Conservation (phyloP, 2,329 filamentous ascomycete genomes). For the Cryoendolithus antarcticus region DNA sequence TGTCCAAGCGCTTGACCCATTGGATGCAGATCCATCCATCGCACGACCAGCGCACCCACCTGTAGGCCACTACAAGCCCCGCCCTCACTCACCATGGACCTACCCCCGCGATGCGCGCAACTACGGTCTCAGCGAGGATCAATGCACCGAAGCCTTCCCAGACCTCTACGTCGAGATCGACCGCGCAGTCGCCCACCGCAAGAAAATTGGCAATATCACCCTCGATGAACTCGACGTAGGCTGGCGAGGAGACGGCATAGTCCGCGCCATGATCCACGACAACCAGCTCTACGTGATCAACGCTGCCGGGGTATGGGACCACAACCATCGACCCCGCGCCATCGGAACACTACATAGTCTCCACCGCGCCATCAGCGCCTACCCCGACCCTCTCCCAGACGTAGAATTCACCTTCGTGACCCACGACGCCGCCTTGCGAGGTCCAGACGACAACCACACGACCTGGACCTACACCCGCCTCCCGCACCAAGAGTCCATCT, state of each 20-base stretch:
- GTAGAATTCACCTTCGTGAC: constrained; percentile 35
- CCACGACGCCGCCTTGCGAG: constrained; percentile 20
- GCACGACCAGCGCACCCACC: no score
- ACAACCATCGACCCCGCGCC: constrained; percentile 12
- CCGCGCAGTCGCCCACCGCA: constrained; percentile 13
- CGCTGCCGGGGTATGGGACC: constrained; percentile 14
- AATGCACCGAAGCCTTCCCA: constrained; percentile 18
- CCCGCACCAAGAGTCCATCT: constrained; percentile 26
- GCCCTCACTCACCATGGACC: no score
- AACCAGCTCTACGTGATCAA: constrained; percentile 19
- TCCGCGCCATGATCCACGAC: constrained; percentile 17
- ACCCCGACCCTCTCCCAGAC: constrained; percentile 28
- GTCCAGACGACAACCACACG: constrained; percentile 8
- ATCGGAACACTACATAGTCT: constrained; percentile 33
- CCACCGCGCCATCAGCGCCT: constrained; percentile 32
- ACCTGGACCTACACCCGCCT: constrained; percentile 12
- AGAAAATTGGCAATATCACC: constrained; percentile 10
- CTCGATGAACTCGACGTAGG: constrained; percentile 10
- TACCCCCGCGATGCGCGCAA: constrained; percentile 7
- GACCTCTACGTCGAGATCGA: constrained; percentile 18
- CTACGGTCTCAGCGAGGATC: constrained; percentile 9
- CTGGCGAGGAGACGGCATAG: constrained; percentile 14
- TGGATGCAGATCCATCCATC: no score
- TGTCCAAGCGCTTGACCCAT: no score
- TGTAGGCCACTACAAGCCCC: no score